These are phyloP conservation scores for Megacollybia marginata DNA, from an alignment of 768 basidiomycete species.

Conservation along the genomic window DNA sequence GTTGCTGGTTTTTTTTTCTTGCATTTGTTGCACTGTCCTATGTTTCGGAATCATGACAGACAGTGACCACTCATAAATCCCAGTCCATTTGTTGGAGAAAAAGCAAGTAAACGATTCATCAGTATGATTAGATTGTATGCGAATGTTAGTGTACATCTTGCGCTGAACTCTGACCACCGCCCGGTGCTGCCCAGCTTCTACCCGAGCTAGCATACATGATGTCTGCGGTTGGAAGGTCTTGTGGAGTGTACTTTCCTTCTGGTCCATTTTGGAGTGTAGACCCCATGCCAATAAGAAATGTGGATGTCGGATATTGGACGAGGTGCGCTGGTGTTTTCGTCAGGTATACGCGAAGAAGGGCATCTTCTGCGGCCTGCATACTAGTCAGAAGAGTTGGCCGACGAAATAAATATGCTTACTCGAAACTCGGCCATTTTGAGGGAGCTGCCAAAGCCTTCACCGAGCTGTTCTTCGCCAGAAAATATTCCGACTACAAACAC, in stretches of 20 bases:
- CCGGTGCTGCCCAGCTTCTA: constrained; percentile 28
- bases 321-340: constrained; percentile 66
- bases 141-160: no score
- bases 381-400: constrained; percentile 1
- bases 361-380: constrained; percentile 75
- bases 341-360: constrained; percentile 76
- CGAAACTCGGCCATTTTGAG: constrained; percentile 93
- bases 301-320: constrained; percentile 64
- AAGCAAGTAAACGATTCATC: no score
- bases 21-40: constrained; percentile 15
- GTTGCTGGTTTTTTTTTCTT: constrained; percentile 33
- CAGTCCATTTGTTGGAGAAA: no score
- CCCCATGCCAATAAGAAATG: constrained; percentile 53
- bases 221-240: constrained; percentile 53
- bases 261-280: constrained; percentile 43
- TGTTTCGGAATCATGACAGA: constrained; percentile 1
- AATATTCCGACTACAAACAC: constrained; percentile 96
- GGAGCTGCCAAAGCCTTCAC: constrained; percentile 91
- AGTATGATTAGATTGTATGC: no score
- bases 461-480: constrained; percentile 75
- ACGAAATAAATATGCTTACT: constrained; percentile 35
- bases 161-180: no score
- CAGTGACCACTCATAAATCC: not conserved
- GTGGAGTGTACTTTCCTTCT: constrained; percentile 44
- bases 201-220: constrained; percentile 65